phyloP scores from a whole-genome alignment of 2,329 filamentous ascomycete genomes.

The Aspergillus hortae region DNA sequence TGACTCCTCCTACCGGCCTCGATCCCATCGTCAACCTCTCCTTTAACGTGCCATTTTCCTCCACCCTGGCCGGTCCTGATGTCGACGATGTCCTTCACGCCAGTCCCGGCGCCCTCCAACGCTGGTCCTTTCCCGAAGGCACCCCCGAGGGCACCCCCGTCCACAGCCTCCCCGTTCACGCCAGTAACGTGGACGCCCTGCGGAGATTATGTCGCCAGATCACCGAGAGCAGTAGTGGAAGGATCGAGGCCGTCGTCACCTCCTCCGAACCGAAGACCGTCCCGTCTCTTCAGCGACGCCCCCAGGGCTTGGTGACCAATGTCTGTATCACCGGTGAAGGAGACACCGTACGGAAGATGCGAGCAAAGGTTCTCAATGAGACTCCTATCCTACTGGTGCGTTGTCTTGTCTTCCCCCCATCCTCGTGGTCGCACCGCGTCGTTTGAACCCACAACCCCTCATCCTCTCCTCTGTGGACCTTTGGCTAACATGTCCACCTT shows the following conservation, averaged over 20 bases:
- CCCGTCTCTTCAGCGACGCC: conserved; percentile 44
- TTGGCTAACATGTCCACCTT: conserved; percentile 19
- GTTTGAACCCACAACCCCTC: conserved; percentile 6
- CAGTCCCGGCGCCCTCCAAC: conserved; percentile 77
- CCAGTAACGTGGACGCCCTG: conserved; percentile 77
- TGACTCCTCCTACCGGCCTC: conserved; percentile 66
- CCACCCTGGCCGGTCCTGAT: conserved; percentile 86
- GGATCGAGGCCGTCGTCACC: conserved; percentile 79
- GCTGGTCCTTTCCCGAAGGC: conserved; percentile 90
- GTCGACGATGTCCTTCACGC: conserved; percentile 93
- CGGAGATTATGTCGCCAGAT: conserved; percentile 78
- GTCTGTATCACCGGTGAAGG: conserved; percentile 86
- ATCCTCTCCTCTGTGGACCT: conserved; percentile 8
- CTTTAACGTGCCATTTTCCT: conserved; percentile 96
- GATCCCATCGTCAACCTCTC: conserved; percentile 84
- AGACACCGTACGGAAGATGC: conserved; percentile 83
- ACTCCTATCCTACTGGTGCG: conserved; percentile 89
- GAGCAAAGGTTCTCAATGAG: conserved; percentile 84
- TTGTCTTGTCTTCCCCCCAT: background rate
- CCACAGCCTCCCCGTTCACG: conserved; percentile 88
- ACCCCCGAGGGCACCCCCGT: conserved; percentile 79
- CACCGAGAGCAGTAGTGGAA: conserved; percentile 62
- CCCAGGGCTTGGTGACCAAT: conserved; percentile 69
- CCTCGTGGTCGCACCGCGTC: background rate
- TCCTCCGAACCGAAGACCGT: conserved; percentile 73